These are phyloP conservation scores for Lolium multiflorum DNA, from an alignment of 176 grass and related monocot species.

Conservation along the genomic window DNA sequence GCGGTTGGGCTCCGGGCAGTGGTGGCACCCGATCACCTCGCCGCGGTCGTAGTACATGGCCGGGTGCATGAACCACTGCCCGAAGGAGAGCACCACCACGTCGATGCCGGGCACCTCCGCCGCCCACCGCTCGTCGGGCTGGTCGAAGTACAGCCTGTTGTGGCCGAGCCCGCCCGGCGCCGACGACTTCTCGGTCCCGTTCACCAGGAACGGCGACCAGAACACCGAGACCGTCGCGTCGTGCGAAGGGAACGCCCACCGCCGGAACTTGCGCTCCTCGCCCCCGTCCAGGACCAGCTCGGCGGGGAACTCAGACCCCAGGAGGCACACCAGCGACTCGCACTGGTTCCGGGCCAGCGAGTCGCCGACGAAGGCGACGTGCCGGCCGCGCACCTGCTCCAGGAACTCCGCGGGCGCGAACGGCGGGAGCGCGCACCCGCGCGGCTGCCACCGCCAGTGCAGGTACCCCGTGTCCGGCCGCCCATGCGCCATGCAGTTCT, in stretches of 20 bases:
- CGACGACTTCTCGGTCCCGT: slow-evolving; percentile 64
- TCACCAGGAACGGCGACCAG: slow-evolving; percentile 90
- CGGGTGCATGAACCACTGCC: slow-evolving; percentile 89
- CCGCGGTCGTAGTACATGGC: slow-evolving; percentile 77
- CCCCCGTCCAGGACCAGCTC: slow-evolving; percentile 53
- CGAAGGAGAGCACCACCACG: slow-evolving; percentile 70
- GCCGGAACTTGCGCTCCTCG: slow-evolving; percentile 74
- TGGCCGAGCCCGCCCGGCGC: slow-evolving; percentile 36
- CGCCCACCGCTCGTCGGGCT: slow-evolving; percentile 70
- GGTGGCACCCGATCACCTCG: slow-evolving; percentile 75
- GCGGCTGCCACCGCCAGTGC: slow-evolving; percentile 75
- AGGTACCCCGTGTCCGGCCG: slow-evolving; percentile 69
- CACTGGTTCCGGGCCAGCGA: slow-evolving; percentile 73
- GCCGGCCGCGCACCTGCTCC: slow-evolving; percentile 41
- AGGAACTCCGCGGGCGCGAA: slow-evolving; percentile 64
- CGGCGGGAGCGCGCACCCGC: slow-evolving; percentile 54
- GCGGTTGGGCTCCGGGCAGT: slow-evolving; percentile 71
- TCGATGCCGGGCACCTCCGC: slow-evolving; percentile 56
- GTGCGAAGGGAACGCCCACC: slow-evolving; percentile 70
- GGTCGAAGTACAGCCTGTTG: slow-evolving; percentile 71
- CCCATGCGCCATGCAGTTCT: slow-evolving; percentile 76
- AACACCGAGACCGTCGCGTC: slow-evolving; percentile 73
- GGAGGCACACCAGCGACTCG: slow-evolving; percentile 77
- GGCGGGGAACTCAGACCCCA: slow-evolving; percentile 42
- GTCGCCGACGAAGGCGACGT: slow-evolving; percentile 82